Conservation (phyloP, 2,329 filamentous ascomycete species). For the Aspergillus costaricaensis region DNA sequence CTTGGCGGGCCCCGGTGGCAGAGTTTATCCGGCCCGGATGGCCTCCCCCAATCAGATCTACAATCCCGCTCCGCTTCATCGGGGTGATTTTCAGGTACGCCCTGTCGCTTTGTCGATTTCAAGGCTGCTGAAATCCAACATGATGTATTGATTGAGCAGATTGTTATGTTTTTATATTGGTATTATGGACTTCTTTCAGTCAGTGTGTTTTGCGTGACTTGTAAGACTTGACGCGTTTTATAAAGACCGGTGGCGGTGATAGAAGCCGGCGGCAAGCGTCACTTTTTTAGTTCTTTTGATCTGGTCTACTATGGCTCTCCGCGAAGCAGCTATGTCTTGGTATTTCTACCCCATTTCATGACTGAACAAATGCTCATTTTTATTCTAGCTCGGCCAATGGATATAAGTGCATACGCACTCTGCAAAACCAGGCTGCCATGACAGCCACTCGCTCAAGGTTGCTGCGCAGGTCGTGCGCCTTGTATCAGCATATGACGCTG, state of each 20-base stretch:
- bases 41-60: conserved; percentile 17
- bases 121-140: not conserved
- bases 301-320: not conserved
- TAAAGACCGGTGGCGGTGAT: not conserved
- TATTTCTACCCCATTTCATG: not conserved
- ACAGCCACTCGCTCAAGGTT: not conserved
- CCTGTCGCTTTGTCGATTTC: not conserved
- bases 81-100: conserved; percentile 1
- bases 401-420: not conserved
- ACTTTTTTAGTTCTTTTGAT: not conserved
- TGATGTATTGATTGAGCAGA: not conserved
- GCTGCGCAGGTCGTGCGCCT: conserved; percentile 1
- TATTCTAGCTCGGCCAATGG: not conserved
- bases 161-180: not conserved
- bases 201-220: not conserved
- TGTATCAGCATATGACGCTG: not conserved
- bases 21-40: conserved; percentile 26
- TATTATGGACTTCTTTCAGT: not conserved
- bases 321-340: not conserved
- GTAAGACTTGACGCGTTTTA: not conserved
- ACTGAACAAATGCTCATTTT: not conserved
- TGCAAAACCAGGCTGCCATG: not conserved
- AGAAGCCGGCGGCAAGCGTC: not conserved
- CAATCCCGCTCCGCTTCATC: not conserved
- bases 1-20: conserved; percentile 19